These are phyloP conservation scores for Hansfordia pulvinata DNA, from an alignment of 2,329 filamentous ascomycete species.

Conservation along the genomic window DNA sequence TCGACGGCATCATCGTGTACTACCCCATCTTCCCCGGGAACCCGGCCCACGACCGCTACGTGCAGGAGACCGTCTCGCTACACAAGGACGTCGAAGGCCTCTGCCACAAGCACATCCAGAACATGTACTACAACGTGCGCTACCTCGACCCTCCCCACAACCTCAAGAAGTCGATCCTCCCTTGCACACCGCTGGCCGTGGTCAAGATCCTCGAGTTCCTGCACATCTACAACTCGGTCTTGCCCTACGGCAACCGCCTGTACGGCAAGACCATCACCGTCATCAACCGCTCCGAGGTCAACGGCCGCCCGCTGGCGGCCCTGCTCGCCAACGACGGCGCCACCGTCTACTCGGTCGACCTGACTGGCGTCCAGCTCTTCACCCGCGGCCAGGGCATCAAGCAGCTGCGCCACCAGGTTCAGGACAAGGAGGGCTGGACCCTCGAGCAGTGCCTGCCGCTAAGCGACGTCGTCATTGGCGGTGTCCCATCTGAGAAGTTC, in stretches of 20 bases:
- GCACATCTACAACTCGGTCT: constrained; percentile 89
- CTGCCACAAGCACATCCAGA: constrained; percentile 87
- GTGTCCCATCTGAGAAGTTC: constrained; percentile 77
- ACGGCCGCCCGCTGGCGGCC: constrained; percentile 82
- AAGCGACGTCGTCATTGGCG: constrained; percentile 89
- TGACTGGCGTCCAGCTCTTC: constrained; percentile 85
- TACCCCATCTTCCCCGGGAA: constrained; percentile 85
- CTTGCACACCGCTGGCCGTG: constrained; percentile 88
- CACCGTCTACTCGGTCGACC: constrained; percentile 86
- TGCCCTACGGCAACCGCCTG: constrained; percentile 83
- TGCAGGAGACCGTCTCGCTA: constrained; percentile 85
- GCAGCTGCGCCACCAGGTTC: constrained; percentile 74
- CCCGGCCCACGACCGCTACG: constrained; percentile 79
- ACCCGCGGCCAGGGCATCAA: constrained; percentile 79
- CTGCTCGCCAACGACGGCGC: constrained; percentile 93
- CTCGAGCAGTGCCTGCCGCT: constrained; percentile 71
- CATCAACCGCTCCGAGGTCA: constrained; percentile 92
- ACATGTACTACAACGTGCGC: constrained; percentile 98
- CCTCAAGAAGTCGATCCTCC: constrained; percentile 78
- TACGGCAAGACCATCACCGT: constrained; percentile 93
- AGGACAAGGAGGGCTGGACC: constrained; percentile 67
- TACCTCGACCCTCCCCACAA: constrained; percentile 73
- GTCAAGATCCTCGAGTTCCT: constrained; percentile 96
- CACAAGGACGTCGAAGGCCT: constrained; percentile 93
- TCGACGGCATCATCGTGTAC: constrained; percentile 94